phyloP scores from a whole-genome alignment of 164 flowering plant genomes.

The Vitis rupestris region DNA sequence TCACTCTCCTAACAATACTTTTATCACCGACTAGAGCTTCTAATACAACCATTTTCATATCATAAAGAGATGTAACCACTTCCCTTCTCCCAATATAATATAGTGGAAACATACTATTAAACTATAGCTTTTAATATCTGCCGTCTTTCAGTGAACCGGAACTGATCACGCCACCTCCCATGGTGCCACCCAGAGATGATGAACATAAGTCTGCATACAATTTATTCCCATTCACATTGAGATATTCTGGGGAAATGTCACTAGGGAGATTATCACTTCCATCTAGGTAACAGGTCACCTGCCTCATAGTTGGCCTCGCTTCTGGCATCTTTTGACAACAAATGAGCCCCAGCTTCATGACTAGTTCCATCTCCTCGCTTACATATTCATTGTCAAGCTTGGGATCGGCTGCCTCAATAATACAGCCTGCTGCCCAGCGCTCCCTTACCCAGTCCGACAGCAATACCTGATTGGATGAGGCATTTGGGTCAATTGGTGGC shows the following conservation, averaged over 20 bases:
- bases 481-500: not conserved
- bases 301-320: constrained; percentile 11
- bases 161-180: constrained; percentile 2
- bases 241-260: no score
- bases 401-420: constrained; percentile 3
- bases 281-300: not conserved
- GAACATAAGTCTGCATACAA: no score
- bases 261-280: no score
- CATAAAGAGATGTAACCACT: no score
- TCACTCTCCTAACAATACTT: no score
- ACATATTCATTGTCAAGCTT: constrained; percentile 1
- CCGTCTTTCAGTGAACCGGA: constrained; percentile 1
- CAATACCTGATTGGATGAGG: not conserved
- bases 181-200: no score
- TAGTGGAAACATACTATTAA: no score
- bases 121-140: no score
- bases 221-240: no score
- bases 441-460: constrained; percentile 5
- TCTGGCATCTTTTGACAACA: not conserved
- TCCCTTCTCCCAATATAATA: no score
- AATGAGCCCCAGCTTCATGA: constrained; percentile 5
- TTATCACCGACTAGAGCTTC: no score
- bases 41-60: no score
- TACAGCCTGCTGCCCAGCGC: not conserved
- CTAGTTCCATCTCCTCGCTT: constrained; percentile 6